phyloP scores from a whole-genome alignment of 2,329 filamentous ascomycete species.

The Arthroderma uncinatum region DNA sequence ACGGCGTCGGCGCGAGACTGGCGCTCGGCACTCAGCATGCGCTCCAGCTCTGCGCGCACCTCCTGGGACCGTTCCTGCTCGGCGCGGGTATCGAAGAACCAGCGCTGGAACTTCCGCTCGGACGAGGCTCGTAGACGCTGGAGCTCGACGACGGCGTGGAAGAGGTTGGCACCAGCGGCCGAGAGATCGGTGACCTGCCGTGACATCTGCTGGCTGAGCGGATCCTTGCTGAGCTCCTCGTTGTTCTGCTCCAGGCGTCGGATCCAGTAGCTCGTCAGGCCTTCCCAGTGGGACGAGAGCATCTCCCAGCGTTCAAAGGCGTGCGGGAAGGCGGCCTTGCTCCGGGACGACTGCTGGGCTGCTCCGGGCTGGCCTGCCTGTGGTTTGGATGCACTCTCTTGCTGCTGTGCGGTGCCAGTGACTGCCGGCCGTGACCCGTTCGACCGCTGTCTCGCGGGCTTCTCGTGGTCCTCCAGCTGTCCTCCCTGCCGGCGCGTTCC shows the following conservation, averaged over 20 bases:
- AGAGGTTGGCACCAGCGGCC: conserved; percentile 89
- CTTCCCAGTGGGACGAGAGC: conserved; percentile 94
- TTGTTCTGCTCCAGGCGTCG: conserved; percentile 82
- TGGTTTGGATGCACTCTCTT: conserved; percentile 5
- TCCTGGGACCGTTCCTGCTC: conserved; percentile 81
- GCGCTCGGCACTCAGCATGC: conserved; percentile 62
- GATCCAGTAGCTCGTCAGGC: conserved; percentile 94
- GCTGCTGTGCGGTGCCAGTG: conserved; percentile 5
- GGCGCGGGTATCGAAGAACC: conserved; percentile 90
- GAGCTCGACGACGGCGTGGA: conserved; percentile 92
- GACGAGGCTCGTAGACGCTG: conserved; percentile 89
- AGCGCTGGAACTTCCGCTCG: conserved; percentile 93
- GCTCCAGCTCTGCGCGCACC: conserved; percentile 67
- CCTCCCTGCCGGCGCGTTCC: not conserved
- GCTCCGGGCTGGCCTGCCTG: conserved; percentile 9
- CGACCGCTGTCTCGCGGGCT: not conserved
- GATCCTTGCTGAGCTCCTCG: conserved; percentile 69
- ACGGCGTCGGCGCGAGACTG: conserved; percentile 57
- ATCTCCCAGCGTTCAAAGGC: conserved; percentile 98
- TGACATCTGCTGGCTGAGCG: conserved; percentile 75
- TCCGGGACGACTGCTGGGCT: conserved; percentile 15
- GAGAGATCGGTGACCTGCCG: conserved; percentile 96
- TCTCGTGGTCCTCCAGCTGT: not conserved
- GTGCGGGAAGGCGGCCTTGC: conserved; percentile 70
- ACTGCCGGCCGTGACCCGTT: conserved; percentile 5